These are phyloP conservation scores for Opeltia flavorubescens DNA, from an alignment of 495 filamentous ascomycete species.

Conservation along the genomic window DNA sequence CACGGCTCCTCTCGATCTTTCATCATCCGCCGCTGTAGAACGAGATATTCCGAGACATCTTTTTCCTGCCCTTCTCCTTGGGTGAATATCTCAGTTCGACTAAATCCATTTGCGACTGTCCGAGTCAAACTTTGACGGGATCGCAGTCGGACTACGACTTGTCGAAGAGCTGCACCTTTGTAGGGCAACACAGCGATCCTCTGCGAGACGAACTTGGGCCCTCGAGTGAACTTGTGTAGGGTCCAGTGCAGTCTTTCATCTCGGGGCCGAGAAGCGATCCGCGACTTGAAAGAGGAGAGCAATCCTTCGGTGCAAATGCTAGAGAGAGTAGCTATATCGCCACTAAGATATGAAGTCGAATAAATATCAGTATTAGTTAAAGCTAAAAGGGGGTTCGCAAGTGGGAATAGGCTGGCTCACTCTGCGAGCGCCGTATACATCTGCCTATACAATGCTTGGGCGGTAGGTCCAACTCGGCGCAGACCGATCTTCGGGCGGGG, in stretches of 20 bases:
- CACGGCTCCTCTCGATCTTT: conserved; percentile 47
- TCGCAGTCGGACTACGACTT: conserved; percentile 58
- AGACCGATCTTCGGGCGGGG: conserved; percentile 31
- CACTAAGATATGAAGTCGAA: too few species aligned
- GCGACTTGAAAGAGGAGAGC: conserved; percentile 33
- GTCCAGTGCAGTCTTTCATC: conserved; percentile 47
- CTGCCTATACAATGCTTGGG: conserved; percentile 43
- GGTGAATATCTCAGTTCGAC: conserved; percentile 17
- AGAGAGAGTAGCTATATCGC: conserved; percentile 42
- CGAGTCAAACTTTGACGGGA: conserved; percentile 48
- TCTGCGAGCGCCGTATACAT: conserved; percentile 63
- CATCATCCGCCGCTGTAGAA: conserved; percentile 49
- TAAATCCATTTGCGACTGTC: conserved; percentile 18
- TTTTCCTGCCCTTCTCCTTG: conserved; percentile 40
- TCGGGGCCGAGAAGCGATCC: conserved; percentile 40
- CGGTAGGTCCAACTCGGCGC: conserved; percentile 30
- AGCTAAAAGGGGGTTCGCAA: not conserved
- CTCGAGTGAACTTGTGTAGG: conserved; percentile 45
- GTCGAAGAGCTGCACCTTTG: conserved; percentile 39
- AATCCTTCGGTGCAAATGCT: conserved; percentile 49
- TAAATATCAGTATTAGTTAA: too few species aligned
- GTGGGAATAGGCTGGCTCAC: conserved; percentile 23
- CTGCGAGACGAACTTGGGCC: conserved; percentile 48
- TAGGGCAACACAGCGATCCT: conserved; percentile 36
- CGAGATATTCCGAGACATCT: conserved; percentile 63